Percentiles rank a stretch among this genome's conserved stretches.
Evolutionary conservation across 768 basidiomycete genomes (phyloP).

Genomic region (Thelephora ganbajun): DNA sequence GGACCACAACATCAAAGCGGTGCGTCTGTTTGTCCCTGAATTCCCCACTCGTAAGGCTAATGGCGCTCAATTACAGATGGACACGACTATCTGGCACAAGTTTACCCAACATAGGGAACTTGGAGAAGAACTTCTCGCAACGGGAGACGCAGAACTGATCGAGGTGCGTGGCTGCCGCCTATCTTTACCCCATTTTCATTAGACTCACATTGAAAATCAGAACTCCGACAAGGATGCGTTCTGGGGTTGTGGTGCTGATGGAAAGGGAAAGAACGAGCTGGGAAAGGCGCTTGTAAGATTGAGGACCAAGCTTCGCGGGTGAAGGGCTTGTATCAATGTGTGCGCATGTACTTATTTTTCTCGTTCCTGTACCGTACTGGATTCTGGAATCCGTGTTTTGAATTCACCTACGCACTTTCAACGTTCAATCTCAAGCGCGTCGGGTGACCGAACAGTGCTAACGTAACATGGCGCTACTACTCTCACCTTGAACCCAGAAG

Average conservation of each 20-base stretch:
- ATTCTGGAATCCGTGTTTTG: too few species aligned
- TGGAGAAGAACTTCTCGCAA: constrained; percentile 42
- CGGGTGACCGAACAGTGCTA: too few species aligned
- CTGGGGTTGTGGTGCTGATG: constrained; percentile 63
- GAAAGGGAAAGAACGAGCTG: constrained; percentile 56
- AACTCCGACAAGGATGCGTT: constrained; percentile 64
- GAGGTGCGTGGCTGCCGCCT: constrained; percentile 31
- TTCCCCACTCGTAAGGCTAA: background rate
- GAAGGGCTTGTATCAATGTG: background rate
- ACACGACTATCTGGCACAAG: constrained; percentile 47
- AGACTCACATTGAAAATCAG: constrained; percentile 17
- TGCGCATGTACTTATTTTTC: too few species aligned
- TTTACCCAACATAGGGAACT: constrained; percentile 58
- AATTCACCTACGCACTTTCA: too few species aligned
- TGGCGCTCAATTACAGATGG: constrained; percentile 36
- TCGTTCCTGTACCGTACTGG: too few species aligned
- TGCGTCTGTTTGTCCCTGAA: background rate
- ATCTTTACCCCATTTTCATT: background rate
- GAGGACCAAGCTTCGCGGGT: constrained; percentile 35
- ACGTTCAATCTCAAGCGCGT: too few species aligned
- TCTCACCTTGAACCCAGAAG: too few species aligned
- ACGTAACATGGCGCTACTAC: too few species aligned
- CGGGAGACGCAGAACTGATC: constrained; percentile 51
- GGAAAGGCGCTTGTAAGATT: constrained; percentile 58
- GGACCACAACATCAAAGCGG: constrained; percentile 46